Conservation (phyloP, 768 basidiomycete genomes). For the Austroboletus eburneus region DNA sequence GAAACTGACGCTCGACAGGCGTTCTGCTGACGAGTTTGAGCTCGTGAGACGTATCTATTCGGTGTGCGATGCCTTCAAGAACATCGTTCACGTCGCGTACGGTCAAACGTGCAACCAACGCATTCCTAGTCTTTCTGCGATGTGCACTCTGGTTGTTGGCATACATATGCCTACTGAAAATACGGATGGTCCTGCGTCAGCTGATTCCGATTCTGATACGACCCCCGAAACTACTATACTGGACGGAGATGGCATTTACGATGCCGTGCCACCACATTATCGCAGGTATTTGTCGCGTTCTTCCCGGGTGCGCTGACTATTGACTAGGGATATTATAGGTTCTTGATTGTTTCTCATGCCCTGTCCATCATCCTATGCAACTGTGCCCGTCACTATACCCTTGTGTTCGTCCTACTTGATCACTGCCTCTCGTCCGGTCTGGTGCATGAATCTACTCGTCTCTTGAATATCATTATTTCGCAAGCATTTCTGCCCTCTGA, state of each 20-base stretch:
- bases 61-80: constrained; percentile 53
- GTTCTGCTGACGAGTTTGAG: constrained; percentile 35
- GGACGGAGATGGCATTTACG: constrained; percentile 42
- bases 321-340: constrained; percentile 30
- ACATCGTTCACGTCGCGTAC: constrained; percentile 41
- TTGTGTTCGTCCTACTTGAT: constrained; percentile 48
- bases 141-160: constrained; percentile 49
- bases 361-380: constrained; percentile 42
- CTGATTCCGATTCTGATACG: constrained; percentile 17
- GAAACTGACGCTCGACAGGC: constrained; percentile 33
- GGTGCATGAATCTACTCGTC: constrained; percentile 36
- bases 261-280: constrained; percentile 47
- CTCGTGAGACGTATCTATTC: constrained; percentile 48
- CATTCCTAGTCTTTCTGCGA: constrained; percentile 38
- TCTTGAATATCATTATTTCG: constrained; percentile 41
- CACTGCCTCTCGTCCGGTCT: constrained; percentile 44
- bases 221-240: constrained; percentile 24
- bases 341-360: constrained; percentile 49
- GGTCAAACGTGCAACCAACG: constrained; percentile 13
- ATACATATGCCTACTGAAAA: constrained; percentile 34
- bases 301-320: constrained; percentile 4
- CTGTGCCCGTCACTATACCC: constrained; percentile 45
- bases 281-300: constrained; percentile 40
- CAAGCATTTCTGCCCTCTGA: constrained; percentile 33
- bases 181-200: constrained; percentile 10